Evolutionary conservation across 306 rosid genomes (phyloP).

Genomic region (Begonia loranthoides): DNA sequence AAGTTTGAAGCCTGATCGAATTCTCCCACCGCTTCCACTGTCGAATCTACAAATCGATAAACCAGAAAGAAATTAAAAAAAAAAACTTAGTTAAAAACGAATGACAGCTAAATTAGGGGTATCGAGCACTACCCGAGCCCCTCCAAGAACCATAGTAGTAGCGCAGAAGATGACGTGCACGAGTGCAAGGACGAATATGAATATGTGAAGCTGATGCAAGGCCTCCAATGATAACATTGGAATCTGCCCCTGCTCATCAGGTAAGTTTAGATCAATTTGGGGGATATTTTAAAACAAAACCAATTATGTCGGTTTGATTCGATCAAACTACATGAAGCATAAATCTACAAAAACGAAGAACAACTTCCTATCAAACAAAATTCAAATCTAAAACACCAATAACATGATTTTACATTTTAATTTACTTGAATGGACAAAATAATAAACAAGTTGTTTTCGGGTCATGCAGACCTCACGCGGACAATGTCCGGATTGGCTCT

Average conservation of each 20-base stretch:
- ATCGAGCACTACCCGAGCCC: slow-evolving; percentile 44
- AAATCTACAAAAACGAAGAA: too few species aligned
- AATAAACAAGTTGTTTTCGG: too few species aligned
- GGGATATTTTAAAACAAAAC: neutral
- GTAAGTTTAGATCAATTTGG: neutral
- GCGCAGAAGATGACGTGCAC: slow-evolving; percentile 73
- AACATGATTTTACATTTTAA: too few species aligned
- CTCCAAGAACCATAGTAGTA: slow-evolving; percentile 66
- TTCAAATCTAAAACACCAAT: too few species aligned
- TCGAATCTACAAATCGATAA: slow-evolving; percentile 29
- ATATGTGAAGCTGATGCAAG: slow-evolving; percentile 79
- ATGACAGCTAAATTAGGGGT: neutral
- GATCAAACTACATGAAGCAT: too few species aligned
- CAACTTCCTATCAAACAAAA: too few species aligned
- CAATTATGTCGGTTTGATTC: too few species aligned
- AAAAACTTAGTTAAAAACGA: neutral
- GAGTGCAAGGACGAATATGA: slow-evolving; percentile 77
- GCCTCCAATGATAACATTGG: slow-evolving; percentile 67
- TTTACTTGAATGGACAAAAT: too few species aligned
- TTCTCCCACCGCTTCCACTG: slow-evolving; percentile 75
- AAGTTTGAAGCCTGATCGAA: neutral
- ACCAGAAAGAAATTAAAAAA: slow-evolving; percentile 4
- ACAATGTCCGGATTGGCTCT: slow-evolving; percentile 21
- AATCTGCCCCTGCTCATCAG: slow-evolving; percentile 50
- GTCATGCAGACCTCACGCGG: too few species aligned